These are phyloP conservation scores for Protea cynaroides DNA, from an alignment of 164 flowering plant genomes.

Conservation along the genomic window DNA sequence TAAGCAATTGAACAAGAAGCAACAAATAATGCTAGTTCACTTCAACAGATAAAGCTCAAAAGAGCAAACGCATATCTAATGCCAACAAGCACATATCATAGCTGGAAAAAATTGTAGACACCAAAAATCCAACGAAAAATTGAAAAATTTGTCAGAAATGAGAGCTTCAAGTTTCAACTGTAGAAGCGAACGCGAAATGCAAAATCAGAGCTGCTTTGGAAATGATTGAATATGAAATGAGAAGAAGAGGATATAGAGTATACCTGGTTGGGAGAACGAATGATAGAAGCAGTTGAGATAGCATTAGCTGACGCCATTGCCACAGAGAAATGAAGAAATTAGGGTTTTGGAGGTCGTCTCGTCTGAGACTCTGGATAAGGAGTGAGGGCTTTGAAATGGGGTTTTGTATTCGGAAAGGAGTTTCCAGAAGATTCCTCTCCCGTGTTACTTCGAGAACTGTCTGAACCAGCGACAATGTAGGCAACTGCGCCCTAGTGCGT, in stretches of 20 bases:
- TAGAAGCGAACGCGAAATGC: too few relatives aligned
- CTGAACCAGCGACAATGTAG: too few relatives aligned
- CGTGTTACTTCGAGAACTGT: background rate
- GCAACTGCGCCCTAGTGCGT: too few relatives aligned
- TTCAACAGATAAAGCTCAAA: too few relatives aligned
- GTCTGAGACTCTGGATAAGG: background rate
- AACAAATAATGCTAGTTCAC: too few relatives aligned
- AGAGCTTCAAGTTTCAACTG: background rate
- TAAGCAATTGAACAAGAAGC: too few relatives aligned
- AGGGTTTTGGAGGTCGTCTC: background rate
- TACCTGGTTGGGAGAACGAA: slow-evolving; percentile 58
- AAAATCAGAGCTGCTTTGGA: too few relatives aligned
- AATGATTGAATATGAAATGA: background rate
- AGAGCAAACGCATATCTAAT: too few relatives aligned
- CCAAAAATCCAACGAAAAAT: background rate
- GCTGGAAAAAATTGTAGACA: too few relatives aligned
- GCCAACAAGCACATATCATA: too few relatives aligned
- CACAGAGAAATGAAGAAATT: background rate
- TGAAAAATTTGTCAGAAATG: background rate
- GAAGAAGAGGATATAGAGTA: background rate
- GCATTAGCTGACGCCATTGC: slow-evolving; percentile 76
- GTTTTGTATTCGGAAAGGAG: slow-evolving; percentile 8
- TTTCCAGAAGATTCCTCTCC: slow-evolving; percentile 32
- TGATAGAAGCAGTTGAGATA: slow-evolving; percentile 47
- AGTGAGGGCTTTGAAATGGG: background rate